phyloP scores from a whole-genome alignment of 2,329 filamentous ascomycete species.

The Chaetomiaceae sp. region DNA sequence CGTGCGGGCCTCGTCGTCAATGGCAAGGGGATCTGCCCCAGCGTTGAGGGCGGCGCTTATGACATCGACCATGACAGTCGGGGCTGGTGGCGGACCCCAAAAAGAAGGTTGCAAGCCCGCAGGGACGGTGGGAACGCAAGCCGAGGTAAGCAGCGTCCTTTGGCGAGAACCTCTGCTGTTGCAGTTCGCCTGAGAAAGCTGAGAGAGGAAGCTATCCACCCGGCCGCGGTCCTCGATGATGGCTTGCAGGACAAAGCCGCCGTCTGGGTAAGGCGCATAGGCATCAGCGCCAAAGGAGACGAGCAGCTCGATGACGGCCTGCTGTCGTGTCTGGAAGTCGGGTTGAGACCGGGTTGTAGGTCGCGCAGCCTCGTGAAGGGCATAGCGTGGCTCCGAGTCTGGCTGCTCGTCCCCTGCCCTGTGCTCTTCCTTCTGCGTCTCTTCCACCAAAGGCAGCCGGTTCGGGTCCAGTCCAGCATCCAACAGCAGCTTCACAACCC shows the following conservation, averaged over 20 bases:
- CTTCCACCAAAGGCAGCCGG: background rate
- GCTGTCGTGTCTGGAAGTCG: background rate
- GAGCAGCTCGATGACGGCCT: constrained; percentile 2
- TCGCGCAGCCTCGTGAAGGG: constrained; percentile 7
- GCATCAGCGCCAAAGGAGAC: constrained; percentile 3
- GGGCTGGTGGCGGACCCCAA: background rate
- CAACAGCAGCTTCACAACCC: background rate
- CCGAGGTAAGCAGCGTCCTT: constrained; percentile 1
- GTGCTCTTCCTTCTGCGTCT: background rate
- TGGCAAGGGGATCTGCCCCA: constrained; percentile 6
- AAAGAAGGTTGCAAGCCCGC: background rate
- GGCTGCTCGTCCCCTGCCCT: background rate
- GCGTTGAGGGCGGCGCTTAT: background rate
- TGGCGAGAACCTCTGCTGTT: background rate
- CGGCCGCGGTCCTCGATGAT: constrained; percentile 1
- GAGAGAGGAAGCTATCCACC: background rate
- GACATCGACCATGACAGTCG: background rate
- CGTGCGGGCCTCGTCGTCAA: constrained; percentile 5
- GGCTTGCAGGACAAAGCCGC: constrained; percentile 4
- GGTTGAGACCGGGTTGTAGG: background rate
- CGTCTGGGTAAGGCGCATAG: background rate
- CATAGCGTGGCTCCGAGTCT: background rate
- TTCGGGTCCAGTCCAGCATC: background rate
- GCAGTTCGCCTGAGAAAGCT: background rate
- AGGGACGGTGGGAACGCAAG: background rate